Evolutionary conservation across 1,284 basidiomycete species (phyloP), one percentile per base, ranked within the genome.

Genomic region (Leccinum fuscescens): DNA sequence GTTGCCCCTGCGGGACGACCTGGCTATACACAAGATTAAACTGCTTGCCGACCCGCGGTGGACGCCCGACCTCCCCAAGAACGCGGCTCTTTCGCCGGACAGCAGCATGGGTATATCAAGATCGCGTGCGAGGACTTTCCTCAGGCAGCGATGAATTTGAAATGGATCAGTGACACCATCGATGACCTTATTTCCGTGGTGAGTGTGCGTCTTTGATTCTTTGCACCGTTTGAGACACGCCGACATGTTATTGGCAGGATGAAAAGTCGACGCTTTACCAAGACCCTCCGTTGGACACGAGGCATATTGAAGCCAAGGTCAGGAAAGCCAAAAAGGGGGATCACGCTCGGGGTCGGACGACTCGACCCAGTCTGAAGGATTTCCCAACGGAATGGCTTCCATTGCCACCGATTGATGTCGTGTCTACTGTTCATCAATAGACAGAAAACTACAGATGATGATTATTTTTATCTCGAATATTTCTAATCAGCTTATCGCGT

Each of bases 121-220:
- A 91, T 96, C 61, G 83, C 90, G 1, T 92, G 90, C 71, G 94
- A 94, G 68, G 84, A 90, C 71, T 93, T 92, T 73, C 85, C 86
- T 4, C 80, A 85, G 65, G 81, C 86, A 1, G 80, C 85, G 24
- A 88, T 91, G 89, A 96, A 96, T 74, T 75, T 94, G 66, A 94
- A 94, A 73, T 93, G 90, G 86, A 88, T 86, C 22, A 90, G 89
- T 67, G 92, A 95, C 68, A 82, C 85, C 9, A 73, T 96, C 55
- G 89, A 93, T 69, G 77, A 81, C 62, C 76, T 96, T 44, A 74
- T 94, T 62, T 76, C 74, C 12, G 86, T 88, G 67, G 90, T 93
- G 12, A 94, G 94, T 73, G 93, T 94, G 66, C 64, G 85, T 81
- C n/a, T 58, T 56, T 53, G 33, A 50, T 52, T 33, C 4, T 52